These are phyloP conservation scores for Suillus subaureus DNA, from an alignment of 768 basidiomycete species.

Conservation along the genomic window DNA sequence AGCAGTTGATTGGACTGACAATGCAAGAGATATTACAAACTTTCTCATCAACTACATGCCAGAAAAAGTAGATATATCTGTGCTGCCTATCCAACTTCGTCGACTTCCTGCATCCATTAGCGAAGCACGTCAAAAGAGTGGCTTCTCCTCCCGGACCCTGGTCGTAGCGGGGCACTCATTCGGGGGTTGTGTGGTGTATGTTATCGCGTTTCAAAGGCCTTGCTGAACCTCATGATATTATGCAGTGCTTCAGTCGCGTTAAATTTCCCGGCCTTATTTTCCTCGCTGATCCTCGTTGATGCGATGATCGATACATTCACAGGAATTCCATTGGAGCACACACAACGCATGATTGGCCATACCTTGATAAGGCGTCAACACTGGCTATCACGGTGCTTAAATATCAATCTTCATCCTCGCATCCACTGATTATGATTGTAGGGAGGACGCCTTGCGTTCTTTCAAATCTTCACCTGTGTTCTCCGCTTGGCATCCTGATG, in stretches of 20 bases:
- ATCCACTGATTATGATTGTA: conserved; percentile 13
- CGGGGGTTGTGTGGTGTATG: conserved; percentile 77
- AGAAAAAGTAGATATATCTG: conserved; percentile 27
- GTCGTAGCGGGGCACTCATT: conserved; percentile 73
- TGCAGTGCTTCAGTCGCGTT: conserved; percentile 67
- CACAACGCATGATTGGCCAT: conserved; percentile 29
- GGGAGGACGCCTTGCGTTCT: conserved; percentile 9
- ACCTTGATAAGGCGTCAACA: conserved; percentile 60
- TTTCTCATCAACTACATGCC: conserved; percentile 68
- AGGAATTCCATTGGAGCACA: background rate
- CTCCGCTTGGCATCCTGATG: conserved; percentile 65
- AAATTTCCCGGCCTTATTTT: conserved; percentile 65
- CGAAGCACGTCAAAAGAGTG: conserved; percentile 42
- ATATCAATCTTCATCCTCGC: background rate
- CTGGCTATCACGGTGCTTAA: conserved; percentile 63
- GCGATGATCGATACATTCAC: no score
- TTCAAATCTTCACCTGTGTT: conserved; percentile 68
- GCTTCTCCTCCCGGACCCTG: no score
- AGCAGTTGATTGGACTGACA: conserved; percentile 63
- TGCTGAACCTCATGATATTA: conserved; percentile 3
- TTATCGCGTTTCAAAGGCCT: conserved; percentile 15
- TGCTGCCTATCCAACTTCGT: conserved; percentile 55
- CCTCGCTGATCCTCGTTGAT: conserved; percentile 49
- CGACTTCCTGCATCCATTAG: conserved; percentile 48
- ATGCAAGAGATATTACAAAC: conserved; percentile 70